Conservation (phyloP, 345 rosid genomes). For the Trapa incisa region DNA sequence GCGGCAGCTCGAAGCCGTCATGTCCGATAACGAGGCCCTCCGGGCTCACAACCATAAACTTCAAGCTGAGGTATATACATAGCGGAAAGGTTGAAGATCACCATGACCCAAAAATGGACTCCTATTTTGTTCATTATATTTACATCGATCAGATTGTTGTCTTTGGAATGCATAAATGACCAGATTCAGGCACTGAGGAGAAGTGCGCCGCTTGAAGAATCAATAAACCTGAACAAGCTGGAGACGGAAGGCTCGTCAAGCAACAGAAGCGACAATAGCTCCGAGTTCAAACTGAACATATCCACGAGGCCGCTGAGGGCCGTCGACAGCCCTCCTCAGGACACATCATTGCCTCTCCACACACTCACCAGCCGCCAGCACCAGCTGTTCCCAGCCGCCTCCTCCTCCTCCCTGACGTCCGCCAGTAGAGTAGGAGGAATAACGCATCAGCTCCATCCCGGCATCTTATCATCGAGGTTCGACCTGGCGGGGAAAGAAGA, state of each 20-base stretch:
- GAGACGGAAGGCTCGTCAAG: conserved; percentile 93
- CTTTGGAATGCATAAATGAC: neutral
- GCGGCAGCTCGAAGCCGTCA: conserved; percentile 61
- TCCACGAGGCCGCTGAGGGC: conserved; percentile 54
- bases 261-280: conserved; percentile 86
- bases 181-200: conserved; percentile 82
- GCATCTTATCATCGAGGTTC: conserved; percentile 14
- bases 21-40: conserved; percentile 70
- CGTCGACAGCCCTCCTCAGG: conserved; percentile 44
- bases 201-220: conserved; percentile 61
- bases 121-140: neutral
- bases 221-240: conserved; percentile 71
- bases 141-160: neutral
- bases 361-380: conserved; percentile 34
- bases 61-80: conserved; percentile 51
- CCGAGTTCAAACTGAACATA: conserved; percentile 70
- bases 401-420: conserved; percentile 16
- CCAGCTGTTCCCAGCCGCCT: conserved; percentile 38
- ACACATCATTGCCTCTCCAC: conserved; percentile 8
- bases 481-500: conserved; percentile 68
- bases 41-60: conserved; percentile 80
- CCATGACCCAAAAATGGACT: neutral
- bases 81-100: neutral
- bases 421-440: conserved; percentile 8
- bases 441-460: neutral